These are phyloP conservation scores for Babesia divergens DNA, from an alignment of 169 alveolate species.

Conservation along the genomic window DNA sequence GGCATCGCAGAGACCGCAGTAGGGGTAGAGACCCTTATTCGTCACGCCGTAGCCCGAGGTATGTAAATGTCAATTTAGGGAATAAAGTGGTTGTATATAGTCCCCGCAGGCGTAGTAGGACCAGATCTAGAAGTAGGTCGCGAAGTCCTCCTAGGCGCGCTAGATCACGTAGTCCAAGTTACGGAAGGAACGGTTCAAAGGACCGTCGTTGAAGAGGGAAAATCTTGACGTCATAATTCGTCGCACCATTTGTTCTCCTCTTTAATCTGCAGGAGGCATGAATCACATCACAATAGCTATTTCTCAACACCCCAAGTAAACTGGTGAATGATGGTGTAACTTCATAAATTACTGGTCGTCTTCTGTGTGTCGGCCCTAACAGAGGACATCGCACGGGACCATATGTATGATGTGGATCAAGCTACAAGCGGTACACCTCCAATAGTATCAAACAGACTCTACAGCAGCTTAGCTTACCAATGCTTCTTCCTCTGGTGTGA, in stretches of 20 bases:
- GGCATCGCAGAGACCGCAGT: slow-evolving; percentile 52
- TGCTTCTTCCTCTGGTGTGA: slow-evolving; percentile 94
- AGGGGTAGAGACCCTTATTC: slow-evolving; percentile 44
- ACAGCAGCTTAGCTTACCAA: slow-evolving; percentile 46
- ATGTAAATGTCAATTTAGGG: background rate
- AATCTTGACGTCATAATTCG: slow-evolving; percentile 69
- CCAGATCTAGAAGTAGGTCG: slow-evolving; percentile 30
- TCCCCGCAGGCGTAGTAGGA: slow-evolving; percentile 40
- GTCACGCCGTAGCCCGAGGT: slow-evolving; percentile 32
- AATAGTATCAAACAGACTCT: too few species aligned
- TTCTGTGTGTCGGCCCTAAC: too few species aligned
- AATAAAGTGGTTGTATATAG: background rate
- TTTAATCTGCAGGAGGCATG: slow-evolving; percentile 80
- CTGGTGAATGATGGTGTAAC: too few species aligned
- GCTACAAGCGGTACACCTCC: too few species aligned
- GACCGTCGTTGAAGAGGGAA: slow-evolving; percentile 32
- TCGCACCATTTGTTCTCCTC: slow-evolving; percentile 96
- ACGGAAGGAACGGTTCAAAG: slow-evolving; percentile 11
- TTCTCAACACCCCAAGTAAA: background rate
- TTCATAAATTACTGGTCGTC: too few species aligned
- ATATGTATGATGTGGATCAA: too few species aligned
- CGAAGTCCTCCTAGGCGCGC: slow-evolving; percentile 38
- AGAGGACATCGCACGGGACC: too few species aligned
- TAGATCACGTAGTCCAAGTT: slow-evolving; percentile 54
- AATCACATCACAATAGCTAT: slow-evolving; percentile 17